Percentiles rank a stretch among this genome's conserved stretches.
These are phyloP conservation scores for Ochetophila trinervis DNA, from an alignment of 306 rosid species.

Conservation along the genomic window DNA sequence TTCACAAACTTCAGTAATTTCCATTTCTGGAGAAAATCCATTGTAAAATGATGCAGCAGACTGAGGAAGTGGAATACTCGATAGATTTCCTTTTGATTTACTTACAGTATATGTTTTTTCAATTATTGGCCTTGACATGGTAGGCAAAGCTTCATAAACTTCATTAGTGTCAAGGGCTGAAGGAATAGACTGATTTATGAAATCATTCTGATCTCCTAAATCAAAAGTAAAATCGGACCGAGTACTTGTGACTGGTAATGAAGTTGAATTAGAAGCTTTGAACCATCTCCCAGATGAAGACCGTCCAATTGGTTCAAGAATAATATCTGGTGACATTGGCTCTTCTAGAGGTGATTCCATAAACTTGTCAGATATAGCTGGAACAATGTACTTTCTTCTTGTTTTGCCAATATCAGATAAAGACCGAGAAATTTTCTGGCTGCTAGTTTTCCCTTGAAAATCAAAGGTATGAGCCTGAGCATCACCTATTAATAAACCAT, in stretches of 20 bases:
- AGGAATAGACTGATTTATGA: conserved; percentile 8
- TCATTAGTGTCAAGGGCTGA: conserved; percentile 31
- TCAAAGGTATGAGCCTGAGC: conserved; percentile 26
- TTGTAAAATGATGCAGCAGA: conserved; percentile 69
- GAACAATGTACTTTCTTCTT: conserved; percentile 8
- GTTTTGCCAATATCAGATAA: conserved; percentile 34
- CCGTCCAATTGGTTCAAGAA: conserved; percentile 31
- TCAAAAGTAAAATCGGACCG: conserved; percentile 24
- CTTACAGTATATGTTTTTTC: conserved; percentile 47
- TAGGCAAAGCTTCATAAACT: conserved; percentile 17
- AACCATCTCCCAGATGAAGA: conserved; percentile 40
- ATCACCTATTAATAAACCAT: conserved; percentile 35
- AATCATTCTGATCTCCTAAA: conserved; percentile 25
- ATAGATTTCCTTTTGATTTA: conserved; percentile 41
- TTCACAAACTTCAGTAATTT: conserved; percentile 68
- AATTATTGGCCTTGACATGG: conserved; percentile 13
- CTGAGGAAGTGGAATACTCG: conserved; percentile 52
- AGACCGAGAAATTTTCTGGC: conserved; percentile 23
- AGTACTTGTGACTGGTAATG: conserved; percentile 36
- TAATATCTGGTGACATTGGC: conserved; percentile 22
- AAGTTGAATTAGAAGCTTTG: conserved; percentile 27
- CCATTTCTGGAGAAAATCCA: conserved; percentile 59
- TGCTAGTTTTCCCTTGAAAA: conserved; percentile 9
- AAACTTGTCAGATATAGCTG: conserved; percentile 27
- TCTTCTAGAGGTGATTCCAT: conserved; percentile 30